These are phyloP conservation scores for Fusarium sp. DNA, from an alignment of 2,329 filamentous ascomycete species.

Conservation along the genomic window DNA sequence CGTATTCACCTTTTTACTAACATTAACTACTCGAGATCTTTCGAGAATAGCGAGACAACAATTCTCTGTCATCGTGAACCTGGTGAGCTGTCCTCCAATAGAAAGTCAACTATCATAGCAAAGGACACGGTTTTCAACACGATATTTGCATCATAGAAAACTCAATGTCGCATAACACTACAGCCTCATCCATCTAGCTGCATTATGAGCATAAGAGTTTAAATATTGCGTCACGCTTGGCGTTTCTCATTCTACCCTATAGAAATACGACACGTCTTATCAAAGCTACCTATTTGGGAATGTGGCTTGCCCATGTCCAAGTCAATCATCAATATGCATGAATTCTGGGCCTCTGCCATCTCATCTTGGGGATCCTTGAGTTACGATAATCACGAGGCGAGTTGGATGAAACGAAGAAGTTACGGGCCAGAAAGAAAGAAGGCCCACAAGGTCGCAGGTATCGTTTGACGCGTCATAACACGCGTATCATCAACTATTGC, in stretches of 20 bases:
- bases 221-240: neutral
- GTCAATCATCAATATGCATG: neutral
- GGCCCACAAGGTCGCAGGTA: neutral
- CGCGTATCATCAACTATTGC: neutral
- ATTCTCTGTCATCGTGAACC: neutral
- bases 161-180: neutral
- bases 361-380: neutral
- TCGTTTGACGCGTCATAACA: neutral
- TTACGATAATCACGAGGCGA: neutral
- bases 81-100: neutral
- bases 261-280: neutral
- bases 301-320: neutral
- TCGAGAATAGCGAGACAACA: neutral
- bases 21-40: neutral
- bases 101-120: neutral
- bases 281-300: neutral
- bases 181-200: neutral
- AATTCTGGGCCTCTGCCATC: too few species aligned
- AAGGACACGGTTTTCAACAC: neutral
- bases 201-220: neutral
- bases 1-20: neutral
- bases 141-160: neutral
- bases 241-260: neutral
- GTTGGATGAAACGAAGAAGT: too few species aligned
- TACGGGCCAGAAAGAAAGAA: neutral